Base-by-base conservation (phyloP, 2,329 filamentous ascomycete genomes). In the Ophiocordyceps camponoti-leonardi region DNA sequence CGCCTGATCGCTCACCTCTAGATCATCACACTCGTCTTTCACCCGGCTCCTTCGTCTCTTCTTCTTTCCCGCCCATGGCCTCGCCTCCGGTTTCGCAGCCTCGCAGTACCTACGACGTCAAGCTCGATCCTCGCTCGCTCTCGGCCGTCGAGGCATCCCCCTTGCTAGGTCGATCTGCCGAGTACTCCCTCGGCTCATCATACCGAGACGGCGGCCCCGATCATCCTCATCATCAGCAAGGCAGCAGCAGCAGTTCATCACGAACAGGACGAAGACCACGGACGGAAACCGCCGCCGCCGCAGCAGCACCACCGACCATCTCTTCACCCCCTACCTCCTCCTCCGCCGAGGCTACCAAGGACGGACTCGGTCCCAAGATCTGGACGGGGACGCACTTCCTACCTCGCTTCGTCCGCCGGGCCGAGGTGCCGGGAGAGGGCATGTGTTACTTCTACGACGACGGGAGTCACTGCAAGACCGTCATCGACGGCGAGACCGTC, bases 391-490 rank as follows among this genome's bases (percentile, higher is more conserved):
- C 72, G 2, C 75, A 81, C 48, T 81, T 81, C 51, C 60, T 82
- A 46, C 78, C 78, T n/a, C 69, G 77, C 14, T 81, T 81, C 53
- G 70, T 81, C 23, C 68, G 72, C 43, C 71, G 75, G 41, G 72
- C 72, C 23, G 78, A 83, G 45, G 75, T 92, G 4, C 77, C 81
- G 0, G 85, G 84, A 10, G 83, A 92, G 61, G 86, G 85, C 2
- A 61, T 83, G 54, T 92, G 84, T 64, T 92, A 86, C 58, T 81
- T 92, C 50, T 92, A 92, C 58, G 85, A 90, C 51, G 86, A 93
- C 57, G 84, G 83, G 28, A 83, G 79, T 45, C 81, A 85, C 58
- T 90, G 83, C 66, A 86, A 83, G 54, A 85, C 83, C 35, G 69
- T 83, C 26, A 88, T 94, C 50, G 85, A 94, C 54, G 87, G 87